Evolutionary conservation across 2,329 filamentous ascomycete genomes (phyloP).

Genomic region (Teratosphaeria destructans): DNA sequence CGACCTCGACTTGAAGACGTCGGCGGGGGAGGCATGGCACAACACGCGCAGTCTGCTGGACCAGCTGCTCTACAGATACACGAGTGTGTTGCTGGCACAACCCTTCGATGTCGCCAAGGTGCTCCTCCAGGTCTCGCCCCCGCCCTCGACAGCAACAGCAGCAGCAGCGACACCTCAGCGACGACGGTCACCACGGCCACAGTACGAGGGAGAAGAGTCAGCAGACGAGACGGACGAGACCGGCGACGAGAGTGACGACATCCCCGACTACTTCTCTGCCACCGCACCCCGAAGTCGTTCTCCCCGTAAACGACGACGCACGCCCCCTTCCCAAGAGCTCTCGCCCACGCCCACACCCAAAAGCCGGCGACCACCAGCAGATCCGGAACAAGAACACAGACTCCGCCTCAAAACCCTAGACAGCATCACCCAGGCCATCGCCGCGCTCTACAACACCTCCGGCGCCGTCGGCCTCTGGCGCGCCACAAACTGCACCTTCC

Average conservation of each 20-base stretch:
- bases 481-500: conserved; percentile 78
- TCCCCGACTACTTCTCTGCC: conserved; percentile 72
- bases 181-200: neutral
- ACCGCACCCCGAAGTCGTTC: conserved; percentile 46
- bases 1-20: conserved; percentile 55
- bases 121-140: conserved; percentile 65
- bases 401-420: conserved; percentile 64
- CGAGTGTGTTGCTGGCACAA: conserved; percentile 77
- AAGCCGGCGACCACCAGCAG: conserved; percentile 12
- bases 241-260: conserved; percentile 41
- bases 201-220: conserved; percentile 2
- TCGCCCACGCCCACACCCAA: conserved; percentile 20
- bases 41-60: conserved; percentile 64
- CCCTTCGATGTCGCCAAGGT: conserved; percentile 97
- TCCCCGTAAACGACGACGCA: conserved; percentile 28
- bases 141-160: conserved; percentile 4
- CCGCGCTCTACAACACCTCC: conserved; percentile 80
- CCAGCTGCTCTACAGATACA: conserved; percentile 84
- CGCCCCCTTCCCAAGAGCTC: conserved; percentile 10
- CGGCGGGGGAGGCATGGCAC: conserved; percentile 24
- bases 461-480: conserved; percentile 93
- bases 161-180: neutral
- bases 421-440: conserved; percentile 76
- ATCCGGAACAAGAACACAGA: conserved; percentile 36
- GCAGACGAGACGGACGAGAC: conserved; percentile 5